Evolutionary conservation across 441 rosid species (phyloP), one percentile per base, ranked within the genome.

Genomic region (Aquilaria agallochum): DNA sequence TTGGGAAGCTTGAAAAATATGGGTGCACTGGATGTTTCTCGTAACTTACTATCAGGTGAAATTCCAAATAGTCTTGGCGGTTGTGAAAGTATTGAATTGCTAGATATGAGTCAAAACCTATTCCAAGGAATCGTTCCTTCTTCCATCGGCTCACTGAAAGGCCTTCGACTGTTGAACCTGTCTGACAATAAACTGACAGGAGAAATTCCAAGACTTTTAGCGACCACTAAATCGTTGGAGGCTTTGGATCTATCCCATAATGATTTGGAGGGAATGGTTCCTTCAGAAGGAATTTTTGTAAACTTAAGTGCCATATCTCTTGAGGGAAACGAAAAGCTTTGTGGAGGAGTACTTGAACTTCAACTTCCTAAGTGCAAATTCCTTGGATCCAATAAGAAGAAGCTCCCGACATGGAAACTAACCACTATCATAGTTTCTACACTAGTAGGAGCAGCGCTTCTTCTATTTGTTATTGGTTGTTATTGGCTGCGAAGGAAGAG

Each of bases 281-380:
- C 76, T 10, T 31, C 33, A 3, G 11, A n/a, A 14, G 76, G 78
- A 9, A 46, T 77, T 36, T 77, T 77, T 49, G 12, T 6, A 53
- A 73, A 73, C 65, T 56, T 64, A 31, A 77, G 62, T 55, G 65
- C 56, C 6, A 9, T 64, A 12, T 68, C 64, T 1, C 3, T 73
- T 0, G 5, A 14, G 3, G 78, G 67, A 40, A 70, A 74, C 34
- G 13, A 32, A 9, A 46, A 50, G 59, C 66, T 73, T 7, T 77
- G 78, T 50, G 81, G 78, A 14, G 76, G 81, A 1, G 56, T 68
- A 11, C 42, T 58, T 1, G 58, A 65, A 30, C 13, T 74, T 5
- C 49, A 71, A 5, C 52, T 78, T 1, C 66, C 70, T 8, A 36
- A 45, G 31, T 77, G 76, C 63, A 49, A 12, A 31, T 4, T 1